Conservation (phyloP, 2,329 filamentous ascomycete genomes). For the Penicillium sp. region DNA sequence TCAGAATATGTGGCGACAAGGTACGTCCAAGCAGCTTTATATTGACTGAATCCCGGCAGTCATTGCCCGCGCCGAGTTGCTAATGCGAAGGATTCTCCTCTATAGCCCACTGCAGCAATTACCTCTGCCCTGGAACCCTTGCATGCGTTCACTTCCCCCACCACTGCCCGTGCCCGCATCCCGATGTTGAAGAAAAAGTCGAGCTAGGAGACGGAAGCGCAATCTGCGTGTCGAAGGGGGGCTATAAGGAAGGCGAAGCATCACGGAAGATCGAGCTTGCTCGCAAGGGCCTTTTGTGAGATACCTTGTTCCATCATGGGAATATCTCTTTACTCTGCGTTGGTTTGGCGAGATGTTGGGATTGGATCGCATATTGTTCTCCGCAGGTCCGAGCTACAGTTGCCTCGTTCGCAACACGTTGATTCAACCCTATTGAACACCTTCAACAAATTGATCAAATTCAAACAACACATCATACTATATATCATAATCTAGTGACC, state of each 20-base stretch:
- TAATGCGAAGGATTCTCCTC: neutral
- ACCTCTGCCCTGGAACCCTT: conserved; percentile 90
- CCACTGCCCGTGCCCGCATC: conserved; percentile 90
- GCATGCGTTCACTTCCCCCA: conserved; percentile 95
- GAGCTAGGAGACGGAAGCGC: conserved; percentile 53
- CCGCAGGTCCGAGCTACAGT: neutral
- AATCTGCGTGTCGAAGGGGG: conserved; percentile 49
- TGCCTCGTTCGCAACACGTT: no score
- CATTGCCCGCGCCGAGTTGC: neutral
- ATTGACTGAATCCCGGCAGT: neutral
- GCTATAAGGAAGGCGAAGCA: conserved; percentile 48
- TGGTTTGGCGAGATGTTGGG: neutral
- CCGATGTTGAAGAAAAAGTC: conserved; percentile 72
- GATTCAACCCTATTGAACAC: no score
- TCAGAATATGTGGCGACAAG: conserved; percentile 64
- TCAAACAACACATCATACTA: no score
- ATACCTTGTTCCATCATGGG: no score
- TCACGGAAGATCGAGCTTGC: conserved; percentile 50
- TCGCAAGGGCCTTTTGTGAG: conserved; percentile 49
- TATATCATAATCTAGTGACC: no score
- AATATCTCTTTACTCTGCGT: neutral
- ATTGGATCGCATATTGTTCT: neutral
- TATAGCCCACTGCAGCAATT: conserved; percentile 81
- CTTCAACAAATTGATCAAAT: no score
- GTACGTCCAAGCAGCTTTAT: conserved; percentile 45